Base-by-base conservation (phyloP, 1,284 basidiomycete genomes). In the Tylopilus sp. region DNA sequence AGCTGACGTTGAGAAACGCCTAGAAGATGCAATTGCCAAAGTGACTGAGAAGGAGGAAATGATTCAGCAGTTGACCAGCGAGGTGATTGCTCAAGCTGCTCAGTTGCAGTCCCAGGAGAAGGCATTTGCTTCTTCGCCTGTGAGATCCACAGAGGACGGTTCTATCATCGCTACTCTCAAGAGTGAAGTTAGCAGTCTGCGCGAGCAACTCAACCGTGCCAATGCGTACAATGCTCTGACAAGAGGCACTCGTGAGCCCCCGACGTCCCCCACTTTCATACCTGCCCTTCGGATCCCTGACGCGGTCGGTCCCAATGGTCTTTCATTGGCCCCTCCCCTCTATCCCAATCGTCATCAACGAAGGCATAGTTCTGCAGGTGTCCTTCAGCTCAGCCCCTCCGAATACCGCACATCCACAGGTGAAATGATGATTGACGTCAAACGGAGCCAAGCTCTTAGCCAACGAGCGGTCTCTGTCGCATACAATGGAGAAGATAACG, bases 121-220 rank as follows among this genome's bases (percentile, higher is more conserved):
- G 58, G 71, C 80, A 18, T 73, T 86, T 41, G 83, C 86, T 45
- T 64, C 67, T 49, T 69, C 76, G 2, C 86, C 87, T 18, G 66
- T 71, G 33, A 81, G 84, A 57, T 83, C 78, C 47, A 77, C 81
- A 12, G 92, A 94, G 59, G 92, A 95, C 64, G 83, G 75, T 51
- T 87, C 87, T 10, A 87, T 94, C 26, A 91, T 98, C 52, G 76
- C 84, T 55, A 86, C 87, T 0, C 81, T 99, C 62, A 92, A 96
- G 69, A 88, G 82, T 59, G 96, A 99, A 75, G 85, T 99, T 55
- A 85, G 87, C 68, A 85, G 75, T 57, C 76, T 99, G 45, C 90
- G 93, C 53, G 96, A 99, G 67, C 95, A 99, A 68, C 83, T 99
- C 57, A 94, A 94, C 63, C 83, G 96, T 28, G 87, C 94, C 18